phyloP scores from a whole-genome alignment of 2,329 filamentous ascomycete genomes.

The Sarocladiaceae sp. region DNA sequence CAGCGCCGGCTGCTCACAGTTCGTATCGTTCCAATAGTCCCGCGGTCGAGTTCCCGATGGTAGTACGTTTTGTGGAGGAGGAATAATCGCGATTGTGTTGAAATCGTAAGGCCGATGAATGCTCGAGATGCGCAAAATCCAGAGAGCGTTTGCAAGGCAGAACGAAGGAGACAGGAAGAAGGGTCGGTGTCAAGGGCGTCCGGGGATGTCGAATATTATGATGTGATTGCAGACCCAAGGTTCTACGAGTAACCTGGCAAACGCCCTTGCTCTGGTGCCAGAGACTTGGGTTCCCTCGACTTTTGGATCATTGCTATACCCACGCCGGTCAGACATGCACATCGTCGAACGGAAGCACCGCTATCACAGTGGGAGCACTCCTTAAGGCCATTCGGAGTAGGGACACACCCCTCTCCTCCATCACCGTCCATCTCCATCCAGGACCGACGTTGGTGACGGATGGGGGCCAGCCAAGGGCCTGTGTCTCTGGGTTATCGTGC shows the following conservation, averaged over 20 bases:
- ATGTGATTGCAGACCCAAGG: slow-evolving; percentile 2
- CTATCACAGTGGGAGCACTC: not conserved
- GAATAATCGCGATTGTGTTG: too few species aligned
- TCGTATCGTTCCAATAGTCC: slow-evolving; percentile 6
- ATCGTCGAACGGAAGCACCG: not conserved
- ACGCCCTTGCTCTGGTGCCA: slow-evolving; percentile 6
- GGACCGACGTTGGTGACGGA: not conserved
- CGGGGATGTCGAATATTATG: slow-evolving; percentile 9
- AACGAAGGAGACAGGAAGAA: slow-evolving; percentile 5
- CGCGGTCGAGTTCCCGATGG: too few species aligned
- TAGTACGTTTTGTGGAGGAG: too few species aligned
- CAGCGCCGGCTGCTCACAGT: not conserved
- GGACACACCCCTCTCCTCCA: not conserved
- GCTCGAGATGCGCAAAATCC: not conserved
- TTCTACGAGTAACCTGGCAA: not conserved
- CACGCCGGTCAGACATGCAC: not conserved
- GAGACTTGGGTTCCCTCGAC: slow-evolving; percentile 7
- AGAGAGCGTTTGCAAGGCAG: too few species aligned
- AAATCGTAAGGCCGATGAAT: too few species aligned
- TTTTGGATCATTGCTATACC: slow-evolving; percentile 1
- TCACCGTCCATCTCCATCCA: not conserved
- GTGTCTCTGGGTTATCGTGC: slow-evolving; percentile 4
- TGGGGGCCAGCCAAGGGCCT: not conserved
- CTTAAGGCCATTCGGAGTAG: not conserved
- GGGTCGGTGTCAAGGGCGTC: not conserved